Evolutionary conservation across 352 stramenopile species (phyloP).

Genomic region (Phytophthora pistaciae): DNA sequence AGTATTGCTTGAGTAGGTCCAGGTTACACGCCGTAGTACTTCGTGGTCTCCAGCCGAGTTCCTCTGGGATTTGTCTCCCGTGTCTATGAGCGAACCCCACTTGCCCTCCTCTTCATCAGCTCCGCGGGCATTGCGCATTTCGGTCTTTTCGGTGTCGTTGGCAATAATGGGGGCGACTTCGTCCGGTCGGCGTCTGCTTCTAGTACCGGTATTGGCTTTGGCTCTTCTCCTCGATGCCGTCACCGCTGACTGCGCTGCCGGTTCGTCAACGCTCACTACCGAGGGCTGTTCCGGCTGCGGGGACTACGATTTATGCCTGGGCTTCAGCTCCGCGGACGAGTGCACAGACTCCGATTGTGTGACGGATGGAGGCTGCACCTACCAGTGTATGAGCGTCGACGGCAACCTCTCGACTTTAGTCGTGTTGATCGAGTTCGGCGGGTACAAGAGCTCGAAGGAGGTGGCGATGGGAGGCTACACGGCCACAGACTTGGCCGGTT

Average conservation of each 20-base stretch:
- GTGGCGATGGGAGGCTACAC: slow-evolving; percentile 26
- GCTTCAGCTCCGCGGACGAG: slow-evolving; percentile 22
- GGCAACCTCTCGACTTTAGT: slow-evolving; percentile 24
- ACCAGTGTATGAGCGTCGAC: slow-evolving; percentile 31
- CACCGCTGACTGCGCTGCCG: slow-evolving; percentile 27
- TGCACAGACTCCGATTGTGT: slow-evolving; percentile 35
- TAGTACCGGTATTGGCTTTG: slow-evolving; percentile 9
- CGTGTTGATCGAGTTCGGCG: slow-evolving; percentile 41
- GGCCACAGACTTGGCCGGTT: slow-evolving; percentile 2
- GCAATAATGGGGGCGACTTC: slow-evolving; percentile 21
- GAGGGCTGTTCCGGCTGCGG: slow-evolving; percentile 33
- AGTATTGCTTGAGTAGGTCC: neutral
- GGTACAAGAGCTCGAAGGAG: slow-evolving; percentile 41
- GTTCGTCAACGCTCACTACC: slow-evolving; percentile 35
- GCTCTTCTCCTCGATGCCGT: neutral
- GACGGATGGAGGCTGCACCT: slow-evolving; percentile 30
- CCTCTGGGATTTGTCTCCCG: slow-evolving; percentile 24
- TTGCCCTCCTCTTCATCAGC: slow-evolving; percentile 24
- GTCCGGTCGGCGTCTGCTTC: slow-evolving; percentile 2
- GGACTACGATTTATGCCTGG: slow-evolving; percentile 33
- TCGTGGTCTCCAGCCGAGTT: neutral
- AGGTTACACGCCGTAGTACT: neutral
- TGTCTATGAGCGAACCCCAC: slow-evolving; percentile 14
- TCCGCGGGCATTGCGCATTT: slow-evolving; percentile 10
- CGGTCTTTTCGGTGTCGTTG: slow-evolving; percentile 24